Base-by-base conservation (phyloP, 1,284 basidiomycete species). In the Serendipita sp. region DNA sequence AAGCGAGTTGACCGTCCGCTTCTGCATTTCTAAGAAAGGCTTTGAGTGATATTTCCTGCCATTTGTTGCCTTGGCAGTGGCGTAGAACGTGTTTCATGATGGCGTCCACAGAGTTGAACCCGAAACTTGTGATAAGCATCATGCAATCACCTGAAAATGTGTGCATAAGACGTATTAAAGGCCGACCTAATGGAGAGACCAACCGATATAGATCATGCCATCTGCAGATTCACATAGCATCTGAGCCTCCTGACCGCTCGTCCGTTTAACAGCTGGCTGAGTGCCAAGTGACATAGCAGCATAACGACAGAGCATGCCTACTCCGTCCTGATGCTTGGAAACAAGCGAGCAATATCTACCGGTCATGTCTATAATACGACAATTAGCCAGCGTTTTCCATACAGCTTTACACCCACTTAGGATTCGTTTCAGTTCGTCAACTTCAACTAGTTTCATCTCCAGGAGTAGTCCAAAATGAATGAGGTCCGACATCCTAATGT, bases 391-490 rank as follows among this genome's bases (percentile, higher is more conserved):
- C 10, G 30, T 10, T 34, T 22, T 58, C 17, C 4, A 10, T 30
- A 22, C 53, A 10, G 4, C 22, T 10, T 32, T 22, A 10, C 5
- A 58, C 53, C 8, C 30, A 58, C 53, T 58, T 26, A 58, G 29
- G n/a, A 58, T 35, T 34, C 53, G 53, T n/a, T 58, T 58, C 22
- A 58, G 53, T 35, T 58, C 53, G 34, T 58, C 32, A n/a, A 32
- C 53, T 58, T 58, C 53, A 8, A 58, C 53, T 10, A 58, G 15
- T 26, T 29, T 58, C 53, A 58, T 58, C 32, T 58, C 53, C 26
- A 58, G n/a, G 26, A 58, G 34, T 10, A 58, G n/a, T n/a, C 53
- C 53, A 58, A 58, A 58, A n/a, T 58, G 53, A 32, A 58, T 58
- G 34, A 58, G 53, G 29, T 58, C 53, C 15, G 53, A 58, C 53